These are phyloP conservation scores for Stylosanthes scabra DNA, from an alignment of 331 rosid species.

Conservation along the genomic window DNA sequence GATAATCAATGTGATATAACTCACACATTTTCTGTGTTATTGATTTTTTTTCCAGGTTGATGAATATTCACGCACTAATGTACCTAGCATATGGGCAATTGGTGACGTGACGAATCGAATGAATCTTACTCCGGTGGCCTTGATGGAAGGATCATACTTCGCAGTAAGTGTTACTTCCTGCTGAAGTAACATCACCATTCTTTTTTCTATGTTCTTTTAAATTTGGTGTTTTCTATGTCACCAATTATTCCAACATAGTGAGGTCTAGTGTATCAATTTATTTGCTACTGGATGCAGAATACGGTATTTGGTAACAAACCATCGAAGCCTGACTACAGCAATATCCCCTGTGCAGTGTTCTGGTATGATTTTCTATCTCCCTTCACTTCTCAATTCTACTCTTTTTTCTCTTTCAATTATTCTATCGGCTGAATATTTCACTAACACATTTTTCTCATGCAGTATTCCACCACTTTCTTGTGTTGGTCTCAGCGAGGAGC, in stretches of 20 bases:
- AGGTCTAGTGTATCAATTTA: constrained; percentile 14
- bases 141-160: constrained; percentile 88
- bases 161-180: constrained; percentile 63
- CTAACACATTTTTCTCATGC: constrained; percentile 46
- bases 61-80: constrained; percentile 74
- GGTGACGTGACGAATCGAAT: constrained; percentile 94
- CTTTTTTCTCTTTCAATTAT: not conserved
- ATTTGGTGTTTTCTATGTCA: not conserved
- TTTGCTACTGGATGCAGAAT: constrained; percentile 57
- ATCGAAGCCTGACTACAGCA: constrained; percentile 69
- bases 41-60: constrained; percentile 63
- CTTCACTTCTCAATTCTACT: constrained; percentile 24
- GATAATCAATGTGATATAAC: constrained; percentile 22
- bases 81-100: constrained; percentile 94
- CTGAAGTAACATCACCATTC: constrained; percentile 20
- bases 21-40: not conserved
- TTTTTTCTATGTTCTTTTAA: not conserved
- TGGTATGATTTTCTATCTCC: constrained; percentile 51
- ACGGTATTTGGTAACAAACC: constrained; percentile 84
- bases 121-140: constrained; percentile 97
- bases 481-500: constrained; percentile 90
- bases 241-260: constrained; percentile 7
- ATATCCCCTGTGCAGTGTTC: constrained; percentile 87
- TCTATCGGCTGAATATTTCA: constrained; percentile 23
- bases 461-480: constrained; percentile 91